Conservation (phyloP, 2,329 filamentous ascomycete species). For the Microthyrium microscopicum region DNA sequence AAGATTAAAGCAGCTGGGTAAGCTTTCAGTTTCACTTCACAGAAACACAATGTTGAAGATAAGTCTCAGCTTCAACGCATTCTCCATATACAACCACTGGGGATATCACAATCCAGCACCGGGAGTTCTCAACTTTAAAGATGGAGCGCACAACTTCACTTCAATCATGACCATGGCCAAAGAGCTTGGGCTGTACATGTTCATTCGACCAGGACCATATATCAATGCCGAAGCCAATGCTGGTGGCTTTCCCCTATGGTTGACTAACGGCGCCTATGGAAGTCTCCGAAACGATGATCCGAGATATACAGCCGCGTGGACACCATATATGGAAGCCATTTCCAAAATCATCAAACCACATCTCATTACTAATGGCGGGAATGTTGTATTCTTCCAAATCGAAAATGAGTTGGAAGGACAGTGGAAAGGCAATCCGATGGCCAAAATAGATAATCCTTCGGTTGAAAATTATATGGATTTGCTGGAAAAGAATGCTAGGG, state of each 20-base stretch:
- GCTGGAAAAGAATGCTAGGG: conserved; percentile 35
- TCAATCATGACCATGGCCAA: conserved; percentile 35
- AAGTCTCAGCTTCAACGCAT: conserved; percentile 33
- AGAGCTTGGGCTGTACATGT: conserved; percentile 36
- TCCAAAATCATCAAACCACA: conserved; percentile 35
- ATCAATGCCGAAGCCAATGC: conserved; percentile 47
- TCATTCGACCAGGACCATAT: conserved; percentile 42
- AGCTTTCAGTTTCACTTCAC: no score
- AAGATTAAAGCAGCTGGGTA: no score
- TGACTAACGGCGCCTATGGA: conserved; percentile 44
- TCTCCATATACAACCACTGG: conserved; percentile 32
- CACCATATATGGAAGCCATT: conserved; percentile 35
- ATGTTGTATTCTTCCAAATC: conserved; percentile 38
- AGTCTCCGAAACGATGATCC: conserved; percentile 35
- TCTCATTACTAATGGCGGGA: conserved; percentile 39
- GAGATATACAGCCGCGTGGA: conserved; percentile 36
- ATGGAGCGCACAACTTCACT: conserved; percentile 36
- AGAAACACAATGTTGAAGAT: no score
- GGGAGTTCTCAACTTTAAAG: conserved; percentile 32
- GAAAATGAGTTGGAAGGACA: no score
- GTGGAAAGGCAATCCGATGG: no score
- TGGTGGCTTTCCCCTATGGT: conserved; percentile 45
- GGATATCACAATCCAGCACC: conserved; percentile 31
- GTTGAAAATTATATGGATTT: conserved; percentile 40
- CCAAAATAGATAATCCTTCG: conserved; percentile 30